Conservation (phyloP, 495 filamentous ascomycete species). For the Aspergillus carlsbadensis region DNA sequence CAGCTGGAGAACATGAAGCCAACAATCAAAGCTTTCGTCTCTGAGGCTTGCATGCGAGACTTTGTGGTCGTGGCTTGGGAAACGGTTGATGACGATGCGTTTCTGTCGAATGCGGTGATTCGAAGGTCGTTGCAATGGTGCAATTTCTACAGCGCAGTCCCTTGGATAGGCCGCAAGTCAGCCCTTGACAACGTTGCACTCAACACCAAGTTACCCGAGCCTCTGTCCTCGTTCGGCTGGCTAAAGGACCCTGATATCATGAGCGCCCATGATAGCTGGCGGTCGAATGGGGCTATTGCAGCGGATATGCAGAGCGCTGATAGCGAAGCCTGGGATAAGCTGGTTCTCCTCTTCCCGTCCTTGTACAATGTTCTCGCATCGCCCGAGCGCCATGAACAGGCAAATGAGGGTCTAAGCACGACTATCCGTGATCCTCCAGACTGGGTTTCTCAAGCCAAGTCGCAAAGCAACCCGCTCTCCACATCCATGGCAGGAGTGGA, state of each 20-base stretch:
- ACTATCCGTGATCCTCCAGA: constrained; percentile 38
- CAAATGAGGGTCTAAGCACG: constrained; percentile 6
- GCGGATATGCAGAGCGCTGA: constrained; percentile 9
- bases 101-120: constrained; percentile 50
- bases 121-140: constrained; percentile 54
- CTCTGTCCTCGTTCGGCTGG: constrained; percentile 56
- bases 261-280: constrained; percentile 51
- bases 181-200: constrained; percentile 41
- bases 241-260: constrained; percentile 53
- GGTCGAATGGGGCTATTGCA: constrained; percentile 39
- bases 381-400: constrained; percentile 16
- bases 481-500: constrained; percentile 44
- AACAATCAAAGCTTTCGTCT: constrained; percentile 54
- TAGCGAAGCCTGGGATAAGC: constrained; percentile 27
- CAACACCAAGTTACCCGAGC: constrained; percentile 38
- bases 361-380: constrained; percentile 29
- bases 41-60: constrained; percentile 48
- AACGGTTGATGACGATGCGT: constrained; percentile 48
- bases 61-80: constrained; percentile 54
- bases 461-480: constrained; percentile 47
- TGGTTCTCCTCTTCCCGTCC: constrained; percentile 28
- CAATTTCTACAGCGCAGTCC: constrained; percentile 54
- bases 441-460: constrained; percentile 38
- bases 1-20: constrained; percentile 38
- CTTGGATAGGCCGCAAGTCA: constrained; percentile 47